Conservation (phyloP, 768 basidiomycete genomes). For the Chalciporus chontae region DNA sequence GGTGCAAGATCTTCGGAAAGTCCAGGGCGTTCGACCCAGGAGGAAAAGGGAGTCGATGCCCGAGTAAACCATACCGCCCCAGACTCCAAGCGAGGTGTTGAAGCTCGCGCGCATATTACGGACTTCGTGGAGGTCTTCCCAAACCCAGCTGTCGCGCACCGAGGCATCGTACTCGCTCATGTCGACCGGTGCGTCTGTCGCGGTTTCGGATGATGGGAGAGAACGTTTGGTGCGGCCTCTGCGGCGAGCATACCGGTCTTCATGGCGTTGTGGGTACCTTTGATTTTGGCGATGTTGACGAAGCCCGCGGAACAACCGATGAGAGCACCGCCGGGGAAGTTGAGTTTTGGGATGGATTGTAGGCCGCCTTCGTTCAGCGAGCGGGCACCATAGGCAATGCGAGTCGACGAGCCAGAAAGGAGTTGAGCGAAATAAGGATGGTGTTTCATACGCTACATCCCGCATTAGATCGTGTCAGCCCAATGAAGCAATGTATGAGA, state of each 20-base stretch:
- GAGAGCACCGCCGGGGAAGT: slow-evolving; percentile 92
- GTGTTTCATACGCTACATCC: slow-evolving; percentile 80
- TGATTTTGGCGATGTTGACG: slow-evolving; percentile 96
- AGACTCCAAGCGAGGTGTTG: slow-evolving; percentile 71
- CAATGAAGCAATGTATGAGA: not conserved
- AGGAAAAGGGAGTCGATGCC: slow-evolving; percentile 85
- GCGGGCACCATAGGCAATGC: slow-evolving; percentile 89
- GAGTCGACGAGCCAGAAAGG: slow-evolving; percentile 64
- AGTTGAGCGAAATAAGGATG: slow-evolving; percentile 89
- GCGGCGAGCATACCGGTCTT: slow-evolving; percentile 98
- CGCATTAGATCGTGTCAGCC: slow-evolving; percentile 3
- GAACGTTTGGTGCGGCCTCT: slow-evolving; percentile 72
- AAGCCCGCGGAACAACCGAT: slow-evolving; percentile 96
- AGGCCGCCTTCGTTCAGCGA: slow-evolving; percentile 91
- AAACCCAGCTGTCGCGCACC: slow-evolving; percentile 79
- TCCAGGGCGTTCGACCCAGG: slow-evolving; percentile 88
- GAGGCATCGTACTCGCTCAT: slow-evolving; percentile 71
- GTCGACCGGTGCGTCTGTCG: slow-evolving; percentile 37
- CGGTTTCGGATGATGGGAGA: slow-evolving; percentile 30
- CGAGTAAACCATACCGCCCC: slow-evolving; percentile 86
- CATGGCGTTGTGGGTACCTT: slow-evolving; percentile 99
- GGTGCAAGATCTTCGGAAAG: slow-evolving; percentile 80
- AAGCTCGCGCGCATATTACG: slow-evolving; percentile 91
- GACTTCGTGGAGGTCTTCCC: slow-evolving; percentile 82
- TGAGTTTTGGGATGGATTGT: slow-evolving; percentile 81